Percentiles rank a stretch among this genome's conserved stretches.
These are phyloP conservation scores for Russula ochroleuca DNA, from an alignment of 768 basidiomycete genomes.

Conservation along the genomic window DNA sequence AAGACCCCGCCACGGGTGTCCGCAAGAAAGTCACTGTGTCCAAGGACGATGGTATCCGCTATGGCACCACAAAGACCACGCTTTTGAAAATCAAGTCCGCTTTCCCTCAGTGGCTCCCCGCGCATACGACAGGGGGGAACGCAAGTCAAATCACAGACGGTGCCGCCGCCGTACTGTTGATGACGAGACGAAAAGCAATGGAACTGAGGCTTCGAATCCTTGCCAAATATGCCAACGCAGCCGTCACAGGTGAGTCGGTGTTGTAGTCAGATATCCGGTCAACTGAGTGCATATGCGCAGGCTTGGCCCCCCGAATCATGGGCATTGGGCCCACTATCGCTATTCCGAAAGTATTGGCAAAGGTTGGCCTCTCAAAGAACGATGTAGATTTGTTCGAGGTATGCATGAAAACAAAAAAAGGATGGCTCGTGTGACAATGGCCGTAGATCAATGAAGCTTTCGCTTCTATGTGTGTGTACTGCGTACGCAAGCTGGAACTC, in stretches of 20 bases:
- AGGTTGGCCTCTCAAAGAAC: conserved; percentile 56
- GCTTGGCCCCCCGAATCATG: conserved; percentile 79
- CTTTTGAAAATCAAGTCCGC: conserved; percentile 65
- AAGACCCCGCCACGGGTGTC: conserved; percentile 52
- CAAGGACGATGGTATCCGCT: conserved; percentile 75
- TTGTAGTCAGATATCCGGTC: neutral
- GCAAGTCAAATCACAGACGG: conserved; percentile 85
- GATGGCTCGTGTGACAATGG: neutral
- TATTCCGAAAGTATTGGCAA: conserved; percentile 71
- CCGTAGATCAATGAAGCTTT: conserved; percentile 87
- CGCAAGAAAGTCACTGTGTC: conserved; percentile 51
- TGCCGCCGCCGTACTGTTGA: conserved; percentile 74
- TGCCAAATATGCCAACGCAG: conserved; percentile 75
- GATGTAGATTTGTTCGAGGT: conserved; percentile 84
- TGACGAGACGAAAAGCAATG: conserved; percentile 77
- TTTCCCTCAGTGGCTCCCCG: conserved; percentile 78
- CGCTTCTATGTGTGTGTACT: conserved; percentile 77
- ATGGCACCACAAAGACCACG: conserved; percentile 63
- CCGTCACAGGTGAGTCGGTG: conserved; percentile 50
- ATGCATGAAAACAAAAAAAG: conserved; percentile 10
- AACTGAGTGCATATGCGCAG: conserved; percentile 33
- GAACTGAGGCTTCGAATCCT: conserved; percentile 66
- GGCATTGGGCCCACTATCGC: conserved; percentile 82
- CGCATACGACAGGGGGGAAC: conserved; percentile 77
- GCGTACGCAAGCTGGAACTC: conserved; percentile 59